Percentiles rank a stretch among this genome's conserved stretches.
phyloP scores from a whole-genome alignment of 129 eudicot genomes.

The Daucus carota region DH1_v3.0 NC_030385.2:39719501-39720000 shows the following conservation, averaged over 20 bases:
- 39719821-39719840: constrained; percentile 58
- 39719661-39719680: constrained; percentile 45
- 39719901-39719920: constrained; percentile 22
- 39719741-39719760: constrained; percentile 38
- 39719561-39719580: constrained; percentile 24
- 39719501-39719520: neutral
- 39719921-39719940: neutral
- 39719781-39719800: constrained; percentile 54
- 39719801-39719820: constrained; percentile 64
- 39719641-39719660: constrained; percentile 33
- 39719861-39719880: constrained; percentile 47
- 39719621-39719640: constrained; percentile 19
- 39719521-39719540: constrained; percentile 44
- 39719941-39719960: constrained; percentile 26
- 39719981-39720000: constrained; percentile 36
- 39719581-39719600: constrained; percentile 27
- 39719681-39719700: constrained; percentile 20
- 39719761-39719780: constrained; percentile 51
- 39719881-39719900: constrained; percentile 53
- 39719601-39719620: constrained; percentile 33
- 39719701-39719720: constrained; percentile 9
- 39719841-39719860: constrained; percentile 59
- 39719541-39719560: constrained; percentile 24
- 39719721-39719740: constrained; percentile 14
- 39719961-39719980: constrained; percentile 36